Conservation (phyloP, 1,139 yeast species). For the Saccharomycopsis phalli region DNA sequence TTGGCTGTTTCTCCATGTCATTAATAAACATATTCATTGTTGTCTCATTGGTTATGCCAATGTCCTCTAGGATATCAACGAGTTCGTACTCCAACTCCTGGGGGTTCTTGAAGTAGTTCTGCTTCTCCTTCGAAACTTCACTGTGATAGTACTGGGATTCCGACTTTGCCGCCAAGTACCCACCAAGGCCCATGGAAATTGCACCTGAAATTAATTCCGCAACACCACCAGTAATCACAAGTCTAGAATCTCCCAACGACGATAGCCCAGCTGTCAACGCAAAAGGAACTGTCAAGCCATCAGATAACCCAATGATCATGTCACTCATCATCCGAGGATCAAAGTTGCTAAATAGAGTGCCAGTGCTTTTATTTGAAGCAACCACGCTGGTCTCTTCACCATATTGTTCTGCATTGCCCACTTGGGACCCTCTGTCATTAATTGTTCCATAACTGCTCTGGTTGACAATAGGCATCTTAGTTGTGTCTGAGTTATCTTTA, state of each 20-base stretch:
- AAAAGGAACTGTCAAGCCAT: constrained; percentile 78
- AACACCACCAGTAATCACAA: constrained; percentile 80
- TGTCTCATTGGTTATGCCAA: constrained; percentile 36
- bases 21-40: constrained; percentile 58
- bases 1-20: constrained; percentile 64
- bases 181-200: constrained; percentile 81
- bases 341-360: constrained; percentile 26
- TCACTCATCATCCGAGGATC: constrained; percentile 77
- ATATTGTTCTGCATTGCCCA: constrained; percentile 18
- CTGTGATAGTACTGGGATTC: constrained; percentile 63
- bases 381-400: constrained; percentile 7
- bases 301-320: constrained; percentile 68
- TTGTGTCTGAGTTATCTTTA: too few relatives aligned
- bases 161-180: constrained; percentile 72
- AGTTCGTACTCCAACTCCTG: constrained; percentile 52
- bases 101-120: constrained; percentile 51
- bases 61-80: constrained; percentile 61
- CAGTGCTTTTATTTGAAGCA: constrained; percentile 16
- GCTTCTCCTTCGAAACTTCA: constrained; percentile 65
- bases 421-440: constrained; percentile 19
- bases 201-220: constrained; percentile 81
- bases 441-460: constrained; percentile 21
- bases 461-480: too few relatives aligned
- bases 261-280: constrained; percentile 78
- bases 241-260: constrained; percentile 62